These are phyloP conservation scores for Lepidium aucheri DNA, from an alignment of 345 rosid genomes.

Conservation along the genomic window DNA sequence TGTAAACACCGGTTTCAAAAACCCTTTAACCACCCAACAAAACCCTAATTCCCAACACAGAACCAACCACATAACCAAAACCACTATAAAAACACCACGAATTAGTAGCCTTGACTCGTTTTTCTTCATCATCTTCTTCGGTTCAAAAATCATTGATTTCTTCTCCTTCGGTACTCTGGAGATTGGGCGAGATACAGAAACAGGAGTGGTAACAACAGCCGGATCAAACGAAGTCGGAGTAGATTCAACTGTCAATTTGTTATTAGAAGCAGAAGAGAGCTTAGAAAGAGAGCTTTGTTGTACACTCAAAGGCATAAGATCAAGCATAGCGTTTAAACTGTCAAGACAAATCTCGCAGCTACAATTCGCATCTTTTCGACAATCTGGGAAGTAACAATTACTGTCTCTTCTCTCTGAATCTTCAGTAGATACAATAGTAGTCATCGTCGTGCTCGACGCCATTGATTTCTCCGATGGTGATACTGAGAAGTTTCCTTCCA, in stretches of 20 bases:
- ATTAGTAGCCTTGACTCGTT: background rate
- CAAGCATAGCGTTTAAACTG: constrained; percentile 83
- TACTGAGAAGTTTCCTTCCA: constrained; percentile 1
- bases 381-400: constrained; percentile 78
- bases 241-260: constrained; percentile 10
- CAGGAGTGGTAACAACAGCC: constrained; percentile 45
- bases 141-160: constrained; percentile 1
- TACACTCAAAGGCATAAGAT: constrained; percentile 69
- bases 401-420: constrained; percentile 32
- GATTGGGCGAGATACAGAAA: constrained; percentile 32
- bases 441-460: constrained; percentile 33
- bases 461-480: constrained; percentile 36
- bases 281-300: constrained; percentile 65
- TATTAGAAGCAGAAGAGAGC: constrained; percentile 33
- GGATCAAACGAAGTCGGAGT: constrained; percentile 56
- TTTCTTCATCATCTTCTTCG: constrained; percentile 9
- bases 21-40: constrained; percentile 27
- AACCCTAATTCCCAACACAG: constrained; percentile 40
- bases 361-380: constrained; percentile 84
- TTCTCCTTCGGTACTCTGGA: constrained; percentile 30
- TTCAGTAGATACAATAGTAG: constrained; percentile 23
- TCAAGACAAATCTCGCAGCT: constrained; percentile 71
- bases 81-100: constrained; percentile 12
- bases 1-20: constrained; percentile 38
- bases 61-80: constrained; percentile 34